Base-by-base conservation (phyloP, 805 yeast genomes). In the Suhomyces canberraensis region DNA sequence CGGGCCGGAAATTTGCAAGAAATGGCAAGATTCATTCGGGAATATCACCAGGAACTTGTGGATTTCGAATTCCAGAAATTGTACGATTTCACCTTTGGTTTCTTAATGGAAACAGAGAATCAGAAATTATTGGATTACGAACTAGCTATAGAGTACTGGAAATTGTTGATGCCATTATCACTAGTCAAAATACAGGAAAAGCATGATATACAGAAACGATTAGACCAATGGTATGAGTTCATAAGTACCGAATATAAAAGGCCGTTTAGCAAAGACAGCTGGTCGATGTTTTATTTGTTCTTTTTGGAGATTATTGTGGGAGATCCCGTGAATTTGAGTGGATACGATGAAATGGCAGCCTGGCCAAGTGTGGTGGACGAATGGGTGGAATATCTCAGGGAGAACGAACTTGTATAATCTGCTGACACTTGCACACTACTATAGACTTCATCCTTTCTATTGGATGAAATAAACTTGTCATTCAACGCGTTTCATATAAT, bases 291-390 rank as follows among this genome's bases (percentile, higher is more conserved):
- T 38, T 72, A 72, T 37, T 78, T 79, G 38, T 87, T 89, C 50
- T 59, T 82, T 37, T 59, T 64, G 36, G 75, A 75, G 41, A 70
- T 70, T 41, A 59, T 76, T 1, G 30, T 40, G 2, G 44, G 55
- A 3, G 84, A 86, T 41, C 77, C 84, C 0, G 42, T 17, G 3
- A 44, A 52, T 1, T 64, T 91, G 4, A 60, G 61, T 11, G 61
- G 59, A 2, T 90, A 89, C 58, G 90, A 84, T 48, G 93, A 83
- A 45, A 74, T 76, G 47, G 89, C 84, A 16, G 85, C 96, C 1
- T 91, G 98, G 98, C 98, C 98, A 4, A 77, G 85, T 36, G 65
- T 87, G 13, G 78, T 91, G 46, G 98, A 91, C 56, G 87, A 80
- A 40, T 91, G 77, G 53, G 84, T 87, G 16, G 95, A 84, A 45